These are phyloP conservation scores for Apiospora kogelbergensis DNA, from an alignment of 2,329 filamentous ascomycete genomes.

Conservation along the genomic window DNA sequence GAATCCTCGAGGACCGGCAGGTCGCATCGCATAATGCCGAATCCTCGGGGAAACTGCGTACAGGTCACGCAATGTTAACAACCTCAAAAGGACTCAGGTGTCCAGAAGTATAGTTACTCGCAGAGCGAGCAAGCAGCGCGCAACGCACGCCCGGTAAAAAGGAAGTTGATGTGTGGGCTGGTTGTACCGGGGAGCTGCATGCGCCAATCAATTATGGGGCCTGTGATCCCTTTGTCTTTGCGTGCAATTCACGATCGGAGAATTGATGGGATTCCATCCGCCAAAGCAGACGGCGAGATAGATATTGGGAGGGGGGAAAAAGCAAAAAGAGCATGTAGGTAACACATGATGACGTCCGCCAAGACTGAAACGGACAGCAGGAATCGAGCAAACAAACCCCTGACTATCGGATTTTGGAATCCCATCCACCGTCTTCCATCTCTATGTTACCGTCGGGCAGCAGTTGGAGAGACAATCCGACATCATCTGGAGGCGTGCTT, in stretches of 20 bases:
- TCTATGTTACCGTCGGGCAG: background rate
- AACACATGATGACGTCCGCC: background rate
- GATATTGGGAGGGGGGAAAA: background rate
- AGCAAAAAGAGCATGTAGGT: background rate
- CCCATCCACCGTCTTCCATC: background rate
- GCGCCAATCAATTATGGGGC: background rate
- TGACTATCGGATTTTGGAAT: slow-evolving; percentile 1
- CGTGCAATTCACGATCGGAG: background rate
- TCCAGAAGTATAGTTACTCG: background rate
- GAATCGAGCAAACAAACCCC: background rate
- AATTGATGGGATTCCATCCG: background rate
- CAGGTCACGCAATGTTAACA: background rate
- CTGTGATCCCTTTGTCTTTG: background rate
- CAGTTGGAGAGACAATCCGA: background rate
- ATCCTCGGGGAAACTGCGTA: background rate
- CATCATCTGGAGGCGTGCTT: background rate
- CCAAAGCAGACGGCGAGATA: too few species aligned
- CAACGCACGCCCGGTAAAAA: too few species aligned
- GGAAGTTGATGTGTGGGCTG: too few species aligned
- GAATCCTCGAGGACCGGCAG: background rate
- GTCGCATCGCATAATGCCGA: background rate
- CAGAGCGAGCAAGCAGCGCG: background rate
- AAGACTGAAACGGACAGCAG: background rate
- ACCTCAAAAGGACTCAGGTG: too few species aligned
- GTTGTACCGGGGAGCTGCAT: background rate